phyloP scores from a whole-genome alignment of 192 early-diverging fungal species.

The Coemansia erecta region DNA sequence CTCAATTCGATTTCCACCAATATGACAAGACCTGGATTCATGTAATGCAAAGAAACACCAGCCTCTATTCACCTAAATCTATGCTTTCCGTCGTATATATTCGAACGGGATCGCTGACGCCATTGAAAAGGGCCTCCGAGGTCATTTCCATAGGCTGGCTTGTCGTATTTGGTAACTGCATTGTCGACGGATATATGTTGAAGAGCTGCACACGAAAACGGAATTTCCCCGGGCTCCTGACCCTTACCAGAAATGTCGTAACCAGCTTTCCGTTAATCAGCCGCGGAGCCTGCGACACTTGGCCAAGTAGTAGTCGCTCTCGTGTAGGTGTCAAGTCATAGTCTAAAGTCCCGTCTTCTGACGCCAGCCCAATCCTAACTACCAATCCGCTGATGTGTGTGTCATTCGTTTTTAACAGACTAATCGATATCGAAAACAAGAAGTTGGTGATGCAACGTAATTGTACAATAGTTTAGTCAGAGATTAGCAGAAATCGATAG shows the following conservation, averaged over 20 bases:
- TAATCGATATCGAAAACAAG: conserved; percentile 12
- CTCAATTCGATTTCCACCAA: no score
- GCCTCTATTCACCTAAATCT: no score
- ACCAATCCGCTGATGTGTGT: conserved; percentile 20
- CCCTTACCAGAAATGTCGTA: conserved; percentile 13
- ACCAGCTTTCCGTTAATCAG: conserved; percentile 20
- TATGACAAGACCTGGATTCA: no score
- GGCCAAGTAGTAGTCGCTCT: conserved; percentile 20
- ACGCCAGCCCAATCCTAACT: conserved; percentile 17
- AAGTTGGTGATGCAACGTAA: neutral
- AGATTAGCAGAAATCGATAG: no score
- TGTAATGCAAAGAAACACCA: no score
- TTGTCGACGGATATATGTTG: conserved; percentile 14
- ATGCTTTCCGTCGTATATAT: conserved; percentile 5
- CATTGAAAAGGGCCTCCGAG: conserved; percentile 22
- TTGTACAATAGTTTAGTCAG: no score
- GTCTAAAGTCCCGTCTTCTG: conserved; percentile 35
- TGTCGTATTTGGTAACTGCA: conserved; percentile 7
- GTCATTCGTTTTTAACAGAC: conserved; percentile 18
- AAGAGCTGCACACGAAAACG: conserved; percentile 29
- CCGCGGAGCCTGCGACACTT: conserved; percentile 4
- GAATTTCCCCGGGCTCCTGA: conserved; percentile 19
- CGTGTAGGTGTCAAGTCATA: conserved; percentile 16
- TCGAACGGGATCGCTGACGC: conserved; percentile 16
- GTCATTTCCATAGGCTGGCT: conserved; percentile 6